Base-by-base conservation (phyloP, 2,329 filamentous ascomycete genomes). In the Teratosphaeria nubilosa region DNA sequence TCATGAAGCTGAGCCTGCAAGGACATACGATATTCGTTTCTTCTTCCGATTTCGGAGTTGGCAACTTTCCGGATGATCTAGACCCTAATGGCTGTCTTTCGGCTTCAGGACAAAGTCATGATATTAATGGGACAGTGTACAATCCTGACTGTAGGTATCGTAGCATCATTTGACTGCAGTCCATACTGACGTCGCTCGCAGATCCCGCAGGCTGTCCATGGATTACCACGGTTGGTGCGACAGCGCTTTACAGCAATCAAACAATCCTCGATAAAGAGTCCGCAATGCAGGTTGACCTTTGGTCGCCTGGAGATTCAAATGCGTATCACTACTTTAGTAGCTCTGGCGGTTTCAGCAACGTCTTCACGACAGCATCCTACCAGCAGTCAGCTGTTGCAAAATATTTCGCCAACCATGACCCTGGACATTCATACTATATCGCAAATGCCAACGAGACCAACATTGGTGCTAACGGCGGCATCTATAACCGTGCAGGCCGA, bases 1-100 rank as follows among this genome's bases (percentile, higher is more conserved):
- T 69, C 65, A 72, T 75, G 56, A 77, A 79, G 60, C 73, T 79
- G n/a, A 76, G 75, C 22, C 71, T 75, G 55, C 75, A 76, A 52
- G 76, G 77, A 11, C 74, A 77, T 6, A 74, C 72, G 3, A 67
- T 78, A 7, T 65, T 79, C 61, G 73, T 77, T 63, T 74, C 75
- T 0, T 76, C 72, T 2, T 74, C 75, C 11, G 76, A 78, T 60
- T 74, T 65, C 20, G 75, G 75, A 31, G 75, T 77, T 25, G 57
- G 24, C 16, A 41, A 31, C 25, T 51, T 52, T 24, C 55, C 59
- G 10, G 11, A 32, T 32, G 53, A 55, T 22, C 53, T 30, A 13
- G 32, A 34, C 9, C 30, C 53, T 9, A 37, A 34, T 16, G 53
- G 53, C 27, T 79, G 77, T 66, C 70, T 74, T 61, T 73, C 71